Evolutionary conservation across 1,284 basidiomycete genomes (phyloP), one percentile per base, ranked within the genome.

Genomic region (Sporisorium sorghi): DNA sequence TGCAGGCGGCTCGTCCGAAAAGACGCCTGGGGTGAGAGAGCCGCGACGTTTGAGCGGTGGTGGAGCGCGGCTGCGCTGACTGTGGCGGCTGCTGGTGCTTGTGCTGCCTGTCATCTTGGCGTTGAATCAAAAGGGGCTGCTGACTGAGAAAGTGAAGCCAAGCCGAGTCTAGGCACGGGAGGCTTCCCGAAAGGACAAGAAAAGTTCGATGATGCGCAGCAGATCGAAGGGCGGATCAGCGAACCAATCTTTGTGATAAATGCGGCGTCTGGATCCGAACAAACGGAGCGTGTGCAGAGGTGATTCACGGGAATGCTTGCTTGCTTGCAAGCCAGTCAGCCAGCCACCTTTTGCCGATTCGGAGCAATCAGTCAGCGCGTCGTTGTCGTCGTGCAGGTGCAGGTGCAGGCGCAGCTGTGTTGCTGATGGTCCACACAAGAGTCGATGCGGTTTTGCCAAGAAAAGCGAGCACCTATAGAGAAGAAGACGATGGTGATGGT

Each of bases 1-100:
- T 12, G 47, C 52, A 17, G 75, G 75, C 23, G 75, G 72, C 61
- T 77, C 75, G 64, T 77, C 75, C n/a, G 67, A 50, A 51, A 58
- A 77, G 50, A 75, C 72, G 43, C 51, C 61, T 6, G 75, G 75
- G 10, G 75, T 67, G 21, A 77, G 57, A 14, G 65, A 65, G 23
- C 66, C 62, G 17, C 58, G 49, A 43, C 58, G 61, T 14, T 68
- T 61, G 37, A 69, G 46, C 43, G 68, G 9, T n/a, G 57, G 26
- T 23, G 60, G 32, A 23, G 46, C 48, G 50, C 50, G 33, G 51
- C 44, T 56, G 40, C 42, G 44, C 23, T 50, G 48, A 33, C 33
- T 56, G 21, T 19, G 15, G 37, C 49, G 28, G 44, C 26, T 23
- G 44, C 21, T 44, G 5, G 47, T 23, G 47, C 58, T 37, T 23